Evolutionary conservation across 495 filamentous ascomycete species (phyloP).

Genomic region (Neurospora tetrasperma): DNA sequence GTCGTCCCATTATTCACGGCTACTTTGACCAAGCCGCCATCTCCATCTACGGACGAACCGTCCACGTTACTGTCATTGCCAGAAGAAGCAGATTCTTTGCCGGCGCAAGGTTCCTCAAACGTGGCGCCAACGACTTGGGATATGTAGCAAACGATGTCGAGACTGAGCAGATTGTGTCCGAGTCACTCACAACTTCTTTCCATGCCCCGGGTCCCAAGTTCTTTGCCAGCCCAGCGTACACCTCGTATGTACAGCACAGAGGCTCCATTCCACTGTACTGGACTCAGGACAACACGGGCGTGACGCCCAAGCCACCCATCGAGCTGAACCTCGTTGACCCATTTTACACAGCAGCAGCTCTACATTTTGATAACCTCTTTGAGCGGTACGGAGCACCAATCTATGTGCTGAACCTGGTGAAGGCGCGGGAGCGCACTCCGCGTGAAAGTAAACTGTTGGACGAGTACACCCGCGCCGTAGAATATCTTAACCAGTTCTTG

Average conservation of each 20-base stretch:
- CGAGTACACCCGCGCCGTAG: slow-evolving; percentile 80
- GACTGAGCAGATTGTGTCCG: slow-evolving; percentile 95
- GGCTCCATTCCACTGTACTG: slow-evolving; percentile 95
- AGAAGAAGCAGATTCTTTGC: slow-evolving; percentile 89
- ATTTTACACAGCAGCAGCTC: slow-evolving; percentile 88
- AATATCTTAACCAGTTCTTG: slow-evolving; percentile 91
- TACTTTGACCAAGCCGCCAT: slow-evolving; percentile 88
- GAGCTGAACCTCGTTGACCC: slow-evolving; percentile 90
- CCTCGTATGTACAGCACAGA: slow-evolving; percentile 92
- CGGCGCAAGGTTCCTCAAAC: slow-evolving; percentile 86
- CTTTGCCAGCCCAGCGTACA: slow-evolving; percentile 82
- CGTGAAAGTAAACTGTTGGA: slow-evolving; percentile 82
- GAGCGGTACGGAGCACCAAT: slow-evolving; percentile 86
- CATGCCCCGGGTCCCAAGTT: slow-evolving; percentile 81
- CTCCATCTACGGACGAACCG: slow-evolving; percentile 69
- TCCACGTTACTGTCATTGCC: slow-evolving; percentile 90
- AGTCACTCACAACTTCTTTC: slow-evolving; percentile 87
- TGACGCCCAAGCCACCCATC: slow-evolving; percentile 91
- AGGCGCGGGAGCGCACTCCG: slow-evolving; percentile 79
- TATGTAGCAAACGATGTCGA: slow-evolving; percentile 99
- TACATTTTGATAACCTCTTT: slow-evolving; percentile 96
- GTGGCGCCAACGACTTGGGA: slow-evolving; percentile 88
- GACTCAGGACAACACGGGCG: slow-evolving; percentile 94
- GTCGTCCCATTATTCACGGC: slow-evolving; percentile 88
- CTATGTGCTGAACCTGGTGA: slow-evolving; percentile 89